phyloP scores from a whole-genome alignment of 2,329 filamentous ascomycete genomes.

The Aspergillus costaricaensis region DNA sequence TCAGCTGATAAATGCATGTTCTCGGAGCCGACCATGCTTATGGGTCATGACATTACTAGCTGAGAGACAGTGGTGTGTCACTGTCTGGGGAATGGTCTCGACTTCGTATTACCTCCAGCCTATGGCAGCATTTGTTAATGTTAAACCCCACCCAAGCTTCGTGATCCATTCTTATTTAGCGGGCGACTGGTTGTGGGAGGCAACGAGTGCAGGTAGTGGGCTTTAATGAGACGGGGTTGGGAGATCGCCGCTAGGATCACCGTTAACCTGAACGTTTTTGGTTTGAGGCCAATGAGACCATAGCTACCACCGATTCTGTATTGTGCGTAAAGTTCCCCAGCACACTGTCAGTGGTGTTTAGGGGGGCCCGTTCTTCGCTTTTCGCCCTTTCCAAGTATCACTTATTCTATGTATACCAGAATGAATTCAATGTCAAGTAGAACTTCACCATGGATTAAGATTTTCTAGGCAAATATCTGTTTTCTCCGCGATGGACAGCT shows the following conservation, averaged over 20 bases:
- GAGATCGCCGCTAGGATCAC: conserved; percentile 38
- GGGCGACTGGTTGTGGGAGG: conserved; percentile 8
- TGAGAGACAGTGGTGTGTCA: background rate
- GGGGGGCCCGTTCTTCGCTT: too few relatives aligned
- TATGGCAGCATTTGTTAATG: conserved; percentile 11
- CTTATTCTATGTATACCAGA: too few relatives aligned
- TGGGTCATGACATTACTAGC: background rate
- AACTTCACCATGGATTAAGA: too few relatives aligned
- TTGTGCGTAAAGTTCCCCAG: background rate
- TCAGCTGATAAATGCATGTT: background rate
- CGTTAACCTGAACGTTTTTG: conserved; percentile 19
- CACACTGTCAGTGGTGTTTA: background rate
- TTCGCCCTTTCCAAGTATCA: too few relatives aligned
- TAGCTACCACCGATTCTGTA: conserved; percentile 5
- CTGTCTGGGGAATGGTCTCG: conserved; percentile 15
- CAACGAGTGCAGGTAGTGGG: conserved; percentile 15
- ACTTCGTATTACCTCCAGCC: conserved; percentile 19
- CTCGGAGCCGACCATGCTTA: conserved; percentile 4
- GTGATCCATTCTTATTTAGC: conserved; percentile 17
- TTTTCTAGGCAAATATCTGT: too few relatives aligned
- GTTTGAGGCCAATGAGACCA: conserved; percentile 7
- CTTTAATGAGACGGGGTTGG: conserved; percentile 19
- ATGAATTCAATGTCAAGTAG: too few relatives aligned
- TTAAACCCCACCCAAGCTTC: conserved; percentile 29
- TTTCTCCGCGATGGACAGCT: too few relatives aligned